Base-by-base conservation (phyloP, 257 asterid species). In the Osmanthus fragrans region DNA sequence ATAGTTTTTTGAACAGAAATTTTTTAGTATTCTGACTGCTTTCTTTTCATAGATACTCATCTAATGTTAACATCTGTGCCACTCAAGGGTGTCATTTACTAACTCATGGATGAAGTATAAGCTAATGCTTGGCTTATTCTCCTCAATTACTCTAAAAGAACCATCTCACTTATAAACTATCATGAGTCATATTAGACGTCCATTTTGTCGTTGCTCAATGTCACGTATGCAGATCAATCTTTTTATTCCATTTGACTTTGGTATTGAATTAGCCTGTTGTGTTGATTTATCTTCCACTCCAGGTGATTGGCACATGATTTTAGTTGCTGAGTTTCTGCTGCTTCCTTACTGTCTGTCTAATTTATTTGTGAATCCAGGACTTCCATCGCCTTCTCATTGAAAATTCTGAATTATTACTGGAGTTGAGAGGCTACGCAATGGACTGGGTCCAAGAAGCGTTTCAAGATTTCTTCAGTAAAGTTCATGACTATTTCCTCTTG, bases 361-460 rank as follows among this genome's bases (percentile, higher is more conserved):
- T 78, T 36, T 63, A 51, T 67, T 79, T 83, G 68, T 84, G 79
- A 39, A 58, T 77, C 75, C 89, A 95, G 99, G 97, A 93, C 73
- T 88, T 95, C 83, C 88, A 83, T 58, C 87, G 76, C 74, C 96
- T 95, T 81, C 93, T 95, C 87, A 91, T 85, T 85, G 97, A 87
- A 82, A 85, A 89, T 79, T 69, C 87, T 79, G 94, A 86, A 77
- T 80, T 90, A 71, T 79, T 91, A 60, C 72, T 89, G 77, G 89
- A 87, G 84, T 83, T 95, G 93, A 89, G 93, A 88, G 94, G 86
- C 73, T 78, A 74, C 49, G 87, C 86, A 72, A 73, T 88, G 68
- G 90, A 84, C 80, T 90, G 97, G 96, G 92, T 95, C 75, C 96
- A 87, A 85, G 96, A 93, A 88, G 99, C 97, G 68, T 91, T 93